These are phyloP conservation scores for Neostapfia colusana DNA, from an alignment of 176 grass and related monocot species.

Conservation along the genomic window DNA sequence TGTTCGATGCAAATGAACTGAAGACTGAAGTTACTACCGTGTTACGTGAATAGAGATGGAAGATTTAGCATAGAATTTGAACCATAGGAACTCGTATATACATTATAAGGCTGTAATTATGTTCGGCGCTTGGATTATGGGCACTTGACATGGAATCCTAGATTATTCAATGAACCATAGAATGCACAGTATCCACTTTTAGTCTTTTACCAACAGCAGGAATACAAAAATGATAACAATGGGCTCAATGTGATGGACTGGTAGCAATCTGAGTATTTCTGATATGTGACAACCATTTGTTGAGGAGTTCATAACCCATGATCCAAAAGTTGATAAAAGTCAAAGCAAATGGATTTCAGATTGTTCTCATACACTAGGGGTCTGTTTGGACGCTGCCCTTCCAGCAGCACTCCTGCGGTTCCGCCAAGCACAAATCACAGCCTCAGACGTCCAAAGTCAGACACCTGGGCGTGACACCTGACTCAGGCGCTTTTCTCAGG, in stretches of 20 bases:
- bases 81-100: background rate
- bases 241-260: background rate
- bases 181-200: background rate
- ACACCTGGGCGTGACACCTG: too few relatives aligned
- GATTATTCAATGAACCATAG: background rate
- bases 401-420: too few relatives aligned
- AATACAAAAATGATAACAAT: conserved; percentile 5
- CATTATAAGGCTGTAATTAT: background rate
- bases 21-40: conserved; percentile 20
- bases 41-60: background rate
- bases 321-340: background rate
- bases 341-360: background rate
- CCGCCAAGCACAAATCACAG: too few relatives aligned
- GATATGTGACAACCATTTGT: conserved; percentile 22
- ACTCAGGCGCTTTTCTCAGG: too few relatives aligned
- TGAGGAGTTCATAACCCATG: conserved; percentile 20
- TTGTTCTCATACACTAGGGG: too few relatives aligned
- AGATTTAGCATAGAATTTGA: background rate
- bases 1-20: background rate
- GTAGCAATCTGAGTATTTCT: conserved; percentile 6
- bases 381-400: too few relatives aligned
- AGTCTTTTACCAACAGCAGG: background rate
- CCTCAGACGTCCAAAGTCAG: too few relatives aligned
- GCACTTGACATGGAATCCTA: background rate
- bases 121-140: background rate